phyloP scores from a whole-genome alignment of 768 basidiomycete genomes.

The Phanerochaete carnosa region DNA sequence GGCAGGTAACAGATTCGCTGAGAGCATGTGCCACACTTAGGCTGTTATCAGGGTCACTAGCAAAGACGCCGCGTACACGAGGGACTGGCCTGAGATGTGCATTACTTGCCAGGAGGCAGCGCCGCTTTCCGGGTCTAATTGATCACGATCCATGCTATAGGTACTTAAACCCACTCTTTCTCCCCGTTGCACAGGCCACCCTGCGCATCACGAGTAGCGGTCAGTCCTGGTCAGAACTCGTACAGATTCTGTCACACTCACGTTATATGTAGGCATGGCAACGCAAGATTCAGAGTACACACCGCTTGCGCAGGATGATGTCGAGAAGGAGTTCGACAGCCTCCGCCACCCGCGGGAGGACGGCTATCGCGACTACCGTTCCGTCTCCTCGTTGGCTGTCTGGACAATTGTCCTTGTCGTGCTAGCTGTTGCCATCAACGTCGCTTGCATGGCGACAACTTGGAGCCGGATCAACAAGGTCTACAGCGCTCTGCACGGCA shows the following conservation, averaged over 20 bases:
- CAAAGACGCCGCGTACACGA: neutral
- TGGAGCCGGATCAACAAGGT: neutral
- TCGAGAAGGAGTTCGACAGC: neutral
- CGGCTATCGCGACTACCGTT: neutral
- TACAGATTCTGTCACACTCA: neutral
- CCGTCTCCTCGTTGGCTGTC: neutral
- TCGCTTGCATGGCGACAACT: neutral
- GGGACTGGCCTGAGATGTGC: neutral
- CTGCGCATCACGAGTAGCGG: neutral
- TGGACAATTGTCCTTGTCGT: neutral
- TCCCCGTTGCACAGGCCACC: neutral
- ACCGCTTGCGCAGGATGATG: neutral
- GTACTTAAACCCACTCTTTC: neutral
- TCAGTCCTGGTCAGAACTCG: neutral
- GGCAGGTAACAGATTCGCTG: neutral
- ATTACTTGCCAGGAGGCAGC: neutral
- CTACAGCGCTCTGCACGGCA: neutral
- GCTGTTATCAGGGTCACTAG: neutral
- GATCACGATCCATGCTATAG: neutral
- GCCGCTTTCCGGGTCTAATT: neutral
- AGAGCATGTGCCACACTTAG: neutral
- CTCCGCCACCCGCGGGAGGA: neutral
- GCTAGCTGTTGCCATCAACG: neutral
- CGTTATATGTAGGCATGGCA: neutral
- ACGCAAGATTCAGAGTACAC: neutral